Evolutionary conservation across 2,329 filamentous ascomycete genomes (phyloP), one percentile per base, ranked within the genome.

Genomic region (Rasamsonia emersonii): DNA sequence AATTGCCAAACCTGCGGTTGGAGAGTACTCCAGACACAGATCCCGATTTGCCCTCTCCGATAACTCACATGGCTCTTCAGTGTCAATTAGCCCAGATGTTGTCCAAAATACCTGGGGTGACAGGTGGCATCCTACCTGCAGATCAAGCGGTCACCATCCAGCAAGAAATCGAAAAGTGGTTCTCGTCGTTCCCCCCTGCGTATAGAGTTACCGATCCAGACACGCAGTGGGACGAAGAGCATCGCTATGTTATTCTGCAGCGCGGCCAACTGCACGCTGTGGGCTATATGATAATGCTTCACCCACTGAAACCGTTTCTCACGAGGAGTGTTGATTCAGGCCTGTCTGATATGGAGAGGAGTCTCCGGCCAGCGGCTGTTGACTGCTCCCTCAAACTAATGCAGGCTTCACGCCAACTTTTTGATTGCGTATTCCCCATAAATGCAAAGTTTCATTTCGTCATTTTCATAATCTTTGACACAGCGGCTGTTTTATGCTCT

Each of bases 401-500:
- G 38, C 37, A 46, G 3, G 50, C 56, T 1, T 52, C 67, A 4
- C 55, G 56, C 14, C 42, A 47, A 9, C 57, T 71, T 7, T 67
- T 70, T 31, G 50, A 65, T 11, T 54, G 43, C 5, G 35, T 47
- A 9, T 42, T 63, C 20, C 65, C 65, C 0, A 49, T 62, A 9
- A 65, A 70, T 26, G 58, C 62, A 4, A 69, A 66, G 20, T 70
- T 68, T 24, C 65, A 71, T 39, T 59, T 67, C 31, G 61, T 68
- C 4, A 51, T 68, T 0, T 73, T 71, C 35, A 55, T 58, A 25
- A 62, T 71, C 18, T 73, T 73, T 28, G 67, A 73, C 38, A 68
- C 65, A 0, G 61, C 67, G 1, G 65, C 69, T 0, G 53, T 69
- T 11, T 45, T 72, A 4, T 71, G 66, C 49, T 71, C 68, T 0